Evolutionary conservation across 1,139 yeast species (phyloP).

Genomic region (Hanseniaspora gamundiae): DNA sequence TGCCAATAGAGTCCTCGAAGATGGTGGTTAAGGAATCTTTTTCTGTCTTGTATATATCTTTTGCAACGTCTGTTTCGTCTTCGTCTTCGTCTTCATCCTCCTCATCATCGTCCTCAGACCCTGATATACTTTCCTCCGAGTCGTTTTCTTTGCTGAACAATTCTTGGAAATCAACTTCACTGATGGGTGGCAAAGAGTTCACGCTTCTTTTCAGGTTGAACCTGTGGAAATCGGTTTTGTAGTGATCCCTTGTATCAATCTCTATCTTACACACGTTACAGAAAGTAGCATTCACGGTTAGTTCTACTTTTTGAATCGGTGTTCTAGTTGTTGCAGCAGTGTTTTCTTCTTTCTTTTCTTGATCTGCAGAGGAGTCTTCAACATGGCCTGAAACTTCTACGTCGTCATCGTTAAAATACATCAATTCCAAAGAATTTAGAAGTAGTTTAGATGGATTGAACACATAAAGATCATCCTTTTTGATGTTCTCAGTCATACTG

Average conservation of each 20-base stretch:
- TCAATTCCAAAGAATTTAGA: constrained; percentile 37
- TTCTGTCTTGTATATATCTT: constrained; percentile 15
- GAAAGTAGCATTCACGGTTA: constrained; percentile 5
- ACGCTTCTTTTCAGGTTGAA: constrained; percentile 46
- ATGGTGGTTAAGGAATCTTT: constrained; percentile 26
- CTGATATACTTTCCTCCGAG: constrained; percentile 49
- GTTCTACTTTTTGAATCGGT: neutral
- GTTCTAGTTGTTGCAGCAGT: constrained; percentile 1
- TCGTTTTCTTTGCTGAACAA: constrained; percentile 19
- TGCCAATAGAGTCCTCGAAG: constrained; percentile 24
- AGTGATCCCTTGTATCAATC: constrained; percentile 35
- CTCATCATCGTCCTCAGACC: constrained; percentile 26
- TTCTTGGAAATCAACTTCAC: constrained; percentile 48
- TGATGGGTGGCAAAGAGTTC: constrained; percentile 34
- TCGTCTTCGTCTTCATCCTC: constrained; percentile 23
- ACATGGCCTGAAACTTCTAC: constrained; percentile 8
- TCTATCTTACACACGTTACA: constrained; percentile 16
- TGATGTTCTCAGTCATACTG: constrained; percentile 5
- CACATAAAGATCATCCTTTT: constrained; percentile 37
- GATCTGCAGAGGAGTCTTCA: neutral
- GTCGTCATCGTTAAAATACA: constrained; percentile 34
- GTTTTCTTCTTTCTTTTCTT: neutral
- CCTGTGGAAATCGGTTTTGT: constrained; percentile 49
- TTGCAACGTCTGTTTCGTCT: constrained; percentile 14
- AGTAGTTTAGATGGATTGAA: constrained; percentile 37